phyloP scores from a whole-genome alignment of 768 basidiomycete genomes.

The Lactarius akahatsu region DNA sequence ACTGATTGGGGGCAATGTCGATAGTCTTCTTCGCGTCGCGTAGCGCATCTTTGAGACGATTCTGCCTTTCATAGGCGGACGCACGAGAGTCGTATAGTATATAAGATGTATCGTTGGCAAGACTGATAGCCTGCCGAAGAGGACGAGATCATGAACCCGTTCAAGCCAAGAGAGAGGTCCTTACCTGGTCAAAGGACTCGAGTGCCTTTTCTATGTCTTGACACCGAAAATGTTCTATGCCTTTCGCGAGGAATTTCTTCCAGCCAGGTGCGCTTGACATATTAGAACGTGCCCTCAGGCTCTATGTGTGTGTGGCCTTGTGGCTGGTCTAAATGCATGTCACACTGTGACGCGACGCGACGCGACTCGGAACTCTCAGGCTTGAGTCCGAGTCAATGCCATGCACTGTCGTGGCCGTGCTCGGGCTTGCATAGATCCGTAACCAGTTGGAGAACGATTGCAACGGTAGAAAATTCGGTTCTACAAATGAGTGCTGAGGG shows the following conservation, averaged over 20 bases:
- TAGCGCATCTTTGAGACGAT: conserved; percentile 61
- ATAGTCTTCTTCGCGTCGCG: conserved; percentile 68
- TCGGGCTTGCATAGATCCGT: too few relatives aligned
- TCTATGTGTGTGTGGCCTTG: too few relatives aligned
- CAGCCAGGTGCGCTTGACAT: conserved; percentile 13
- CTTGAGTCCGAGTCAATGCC: too few relatives aligned
- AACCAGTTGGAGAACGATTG: too few relatives aligned
- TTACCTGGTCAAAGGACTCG: conserved; percentile 21
- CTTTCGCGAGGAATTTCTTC: conserved; percentile 18
- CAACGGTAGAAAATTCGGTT: too few relatives aligned
- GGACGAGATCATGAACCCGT: conserved; percentile 6
- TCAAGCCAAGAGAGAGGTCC: not conserved
- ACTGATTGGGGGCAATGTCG: conserved; percentile 60
- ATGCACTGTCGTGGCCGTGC: too few relatives aligned
- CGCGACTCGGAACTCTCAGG: not conserved
- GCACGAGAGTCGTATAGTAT: conserved; percentile 74
- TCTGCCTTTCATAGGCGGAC: conserved; percentile 63
- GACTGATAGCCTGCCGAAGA: conserved; percentile 14
- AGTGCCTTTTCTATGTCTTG: conserved; percentile 16
- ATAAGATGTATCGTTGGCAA: conserved; percentile 19
- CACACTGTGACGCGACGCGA: not conserved
- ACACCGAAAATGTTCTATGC: conserved; percentile 16
- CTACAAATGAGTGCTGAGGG: too few relatives aligned
- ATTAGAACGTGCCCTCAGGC: too few relatives aligned
- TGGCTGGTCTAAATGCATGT: not conserved